phyloP scores from a whole-genome alignment of 257 asterid genomes.

The Solanum raphanifolium region DNA sequence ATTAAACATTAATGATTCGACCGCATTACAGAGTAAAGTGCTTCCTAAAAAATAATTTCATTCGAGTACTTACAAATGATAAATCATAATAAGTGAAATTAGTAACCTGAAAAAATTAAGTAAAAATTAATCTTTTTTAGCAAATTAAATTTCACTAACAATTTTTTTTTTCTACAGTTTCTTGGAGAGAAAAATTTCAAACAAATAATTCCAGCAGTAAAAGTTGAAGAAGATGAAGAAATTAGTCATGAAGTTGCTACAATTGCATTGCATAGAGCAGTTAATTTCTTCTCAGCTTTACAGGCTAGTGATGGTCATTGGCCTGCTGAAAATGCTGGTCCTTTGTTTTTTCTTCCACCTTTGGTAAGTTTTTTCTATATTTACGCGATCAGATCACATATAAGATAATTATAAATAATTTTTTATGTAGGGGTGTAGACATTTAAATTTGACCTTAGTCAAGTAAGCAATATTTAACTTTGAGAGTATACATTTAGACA shows the following conservation, averaged over 20 bases:
- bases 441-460: not conserved
- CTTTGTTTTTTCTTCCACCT: constrained; percentile 78
- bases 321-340: constrained; percentile 89
- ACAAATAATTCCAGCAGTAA: constrained; percentile 55
- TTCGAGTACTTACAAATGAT: not conserved
- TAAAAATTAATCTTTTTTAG: not conserved
- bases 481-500: not conserved
- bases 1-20: too few species aligned
- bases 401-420: not conserved
- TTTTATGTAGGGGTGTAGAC: not conserved
- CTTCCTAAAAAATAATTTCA: too few species aligned
- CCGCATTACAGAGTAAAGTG: too few species aligned
- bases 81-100: not conserved
- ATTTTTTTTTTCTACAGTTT: constrained; percentile 26
- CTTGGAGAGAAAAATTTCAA: constrained; percentile 57
- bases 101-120: not conserved
- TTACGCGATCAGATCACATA: not conserved
- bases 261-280: constrained; percentile 46
- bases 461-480: not conserved
- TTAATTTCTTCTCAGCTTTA: constrained; percentile 60
- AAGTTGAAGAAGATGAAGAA: constrained; percentile 63
- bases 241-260: constrained; percentile 52
- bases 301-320: constrained; percentile 88
- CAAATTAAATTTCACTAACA: not conserved
- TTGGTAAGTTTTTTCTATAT: constrained; percentile 25